These are phyloP conservation scores for Ophiocordyceps camponoti-floridani DNA, from an alignment of 2,329 filamentous ascomycete species.

Conservation along the genomic window DNA sequence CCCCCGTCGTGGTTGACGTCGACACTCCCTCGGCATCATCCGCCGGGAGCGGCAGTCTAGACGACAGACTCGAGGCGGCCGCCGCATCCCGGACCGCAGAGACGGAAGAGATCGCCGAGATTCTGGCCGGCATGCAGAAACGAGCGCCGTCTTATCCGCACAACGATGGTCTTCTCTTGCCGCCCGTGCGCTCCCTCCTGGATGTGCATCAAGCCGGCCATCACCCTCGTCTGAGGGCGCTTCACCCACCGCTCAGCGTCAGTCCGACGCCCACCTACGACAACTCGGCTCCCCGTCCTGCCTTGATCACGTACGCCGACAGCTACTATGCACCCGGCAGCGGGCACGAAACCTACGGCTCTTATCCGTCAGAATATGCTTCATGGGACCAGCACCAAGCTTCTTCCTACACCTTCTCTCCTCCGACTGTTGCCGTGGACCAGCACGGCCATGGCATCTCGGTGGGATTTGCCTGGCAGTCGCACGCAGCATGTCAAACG, in stretches of 20 bases:
- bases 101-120: conserved; percentile 1
- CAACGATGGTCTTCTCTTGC: background rate
- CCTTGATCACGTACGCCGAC: background rate
- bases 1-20: background rate
- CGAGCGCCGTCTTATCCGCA: background rate
- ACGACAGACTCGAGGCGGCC: background rate
- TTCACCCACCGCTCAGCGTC: background rate
- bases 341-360: background rate
- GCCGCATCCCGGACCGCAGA: background rate
- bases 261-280: background rate
- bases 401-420: background rate
- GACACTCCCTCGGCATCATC: background rate
- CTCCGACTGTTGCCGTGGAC: background rate
- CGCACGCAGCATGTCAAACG: background rate
- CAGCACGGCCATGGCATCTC: background rate
- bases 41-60: background rate
- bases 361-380: background rate
- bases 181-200: background rate
- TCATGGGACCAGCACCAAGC: background rate
- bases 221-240: conserved; percentile 1
- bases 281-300: background rate
- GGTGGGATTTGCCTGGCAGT: background rate
- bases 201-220: background rate
- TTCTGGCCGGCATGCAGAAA: conserved; percentile 1
- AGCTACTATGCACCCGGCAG: background rate